Conservation (phyloP, 176 grass and related monocot species). For the Carex parvula region DNA sequence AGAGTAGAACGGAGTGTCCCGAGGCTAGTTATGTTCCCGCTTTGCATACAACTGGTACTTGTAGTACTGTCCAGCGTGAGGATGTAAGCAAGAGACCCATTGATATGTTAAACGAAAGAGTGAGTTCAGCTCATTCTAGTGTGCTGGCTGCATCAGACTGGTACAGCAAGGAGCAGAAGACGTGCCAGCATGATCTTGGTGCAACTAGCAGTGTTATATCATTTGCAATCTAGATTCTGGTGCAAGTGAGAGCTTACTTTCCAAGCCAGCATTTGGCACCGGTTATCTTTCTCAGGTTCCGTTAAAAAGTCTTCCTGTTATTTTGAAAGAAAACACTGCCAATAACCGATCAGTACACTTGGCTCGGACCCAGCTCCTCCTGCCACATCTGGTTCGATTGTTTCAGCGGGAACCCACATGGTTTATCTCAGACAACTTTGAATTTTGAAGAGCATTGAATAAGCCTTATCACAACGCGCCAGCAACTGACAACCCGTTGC, state of each 20-base stretch:
- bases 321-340: constrained; percentile 31
- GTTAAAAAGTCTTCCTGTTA: constrained; percentile 17
- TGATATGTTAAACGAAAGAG: constrained; percentile 30
- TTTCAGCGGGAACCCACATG: constrained; percentile 25
- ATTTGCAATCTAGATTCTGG: constrained; percentile 15
- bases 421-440: constrained; percentile 29
- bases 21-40: neutral
- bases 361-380: neutral
- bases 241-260: constrained; percentile 20
- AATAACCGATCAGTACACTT: constrained; percentile 19
- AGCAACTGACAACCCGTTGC: constrained; percentile 19
- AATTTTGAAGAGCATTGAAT: constrained; percentile 46
- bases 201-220: neutral
- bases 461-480: constrained; percentile 10
- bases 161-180: constrained; percentile 19
- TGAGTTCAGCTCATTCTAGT: neutral
- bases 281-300: constrained; percentile 29
- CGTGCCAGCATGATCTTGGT: constrained; percentile 20
- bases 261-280: constrained; percentile 1
- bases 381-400: constrained; percentile 11
- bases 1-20: neutral
- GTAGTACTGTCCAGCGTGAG: neutral
- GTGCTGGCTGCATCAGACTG: constrained; percentile 3
- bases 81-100: neutral
- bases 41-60: constrained; percentile 8